Evolutionary conservation across 169 alveolate genomes (phyloP).

Genomic region (Perkinsus marinus): DNA sequence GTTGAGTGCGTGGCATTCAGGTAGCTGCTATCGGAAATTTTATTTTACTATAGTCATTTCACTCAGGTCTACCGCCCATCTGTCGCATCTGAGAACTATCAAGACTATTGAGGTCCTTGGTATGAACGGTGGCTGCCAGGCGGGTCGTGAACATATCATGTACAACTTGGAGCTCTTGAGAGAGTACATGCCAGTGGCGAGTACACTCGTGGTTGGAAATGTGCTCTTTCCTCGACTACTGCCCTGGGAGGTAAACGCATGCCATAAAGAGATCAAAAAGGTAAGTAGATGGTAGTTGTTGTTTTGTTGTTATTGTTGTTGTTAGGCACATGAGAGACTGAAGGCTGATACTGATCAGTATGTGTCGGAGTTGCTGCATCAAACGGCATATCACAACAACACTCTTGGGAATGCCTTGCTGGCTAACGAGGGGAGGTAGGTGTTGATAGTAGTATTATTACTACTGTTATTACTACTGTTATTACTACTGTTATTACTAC

Average conservation of each 20-base stretch:
- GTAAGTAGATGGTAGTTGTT: constrained; percentile 20
- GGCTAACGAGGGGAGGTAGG: constrained; percentile 9
- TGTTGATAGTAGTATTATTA: neutral
- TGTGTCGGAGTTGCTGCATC: constrained; percentile 62
- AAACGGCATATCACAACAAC: constrained; percentile 69
- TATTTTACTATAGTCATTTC: neutral
- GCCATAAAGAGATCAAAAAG: constrained; percentile 32
- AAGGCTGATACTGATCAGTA: constrained; percentile 46
- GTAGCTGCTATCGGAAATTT: neutral
- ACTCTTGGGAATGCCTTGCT: constrained; percentile 58
- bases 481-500: too few species aligned
- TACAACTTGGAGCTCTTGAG: constrained; percentile 59
- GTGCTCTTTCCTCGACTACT: constrained; percentile 68
- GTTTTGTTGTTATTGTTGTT: neutral
- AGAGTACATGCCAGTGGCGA: constrained; percentile 54
- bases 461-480: neutral
- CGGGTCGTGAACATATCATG: constrained; percentile 48
- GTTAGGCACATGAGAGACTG: constrained; percentile 10
- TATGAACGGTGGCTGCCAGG: constrained; percentile 52
- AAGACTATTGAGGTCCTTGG: constrained; percentile 67
- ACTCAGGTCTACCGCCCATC: constrained; percentile 56
- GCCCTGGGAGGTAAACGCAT: constrained; percentile 59
- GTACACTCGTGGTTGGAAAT: constrained; percentile 60
- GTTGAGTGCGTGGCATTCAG: constrained; percentile 59
- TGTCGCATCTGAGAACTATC: constrained; percentile 62